phyloP scores from a whole-genome alignment of 352 stramenopile genomes.

The Pythium dissotocum region DNA sequence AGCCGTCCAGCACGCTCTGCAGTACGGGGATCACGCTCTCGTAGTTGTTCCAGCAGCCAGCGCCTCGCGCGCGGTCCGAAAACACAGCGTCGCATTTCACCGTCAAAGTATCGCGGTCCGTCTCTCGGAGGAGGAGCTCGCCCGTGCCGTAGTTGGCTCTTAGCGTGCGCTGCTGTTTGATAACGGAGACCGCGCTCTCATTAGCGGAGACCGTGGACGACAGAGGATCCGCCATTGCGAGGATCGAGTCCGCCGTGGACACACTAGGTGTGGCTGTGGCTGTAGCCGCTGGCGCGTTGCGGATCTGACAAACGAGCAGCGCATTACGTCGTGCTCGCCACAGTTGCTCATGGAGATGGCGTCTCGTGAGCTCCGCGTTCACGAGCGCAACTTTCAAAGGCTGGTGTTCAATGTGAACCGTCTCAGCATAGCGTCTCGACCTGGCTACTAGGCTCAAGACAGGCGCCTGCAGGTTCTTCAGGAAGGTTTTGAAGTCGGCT shows the following conservation, averaged over 20 bases:
- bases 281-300: conserved; percentile 26
- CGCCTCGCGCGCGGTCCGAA: conserved; percentile 57
- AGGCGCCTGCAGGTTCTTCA: conserved; percentile 47
- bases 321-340: conserved; percentile 59
- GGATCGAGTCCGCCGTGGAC: conserved; percentile 17
- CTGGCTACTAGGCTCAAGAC: conserved; percentile 50
- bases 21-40: conserved; percentile 63
- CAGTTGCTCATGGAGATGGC: conserved; percentile 73
- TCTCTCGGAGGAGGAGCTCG: conserved; percentile 51
- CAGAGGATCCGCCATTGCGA: background rate
- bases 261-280: background rate
- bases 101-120: conserved; percentile 36
- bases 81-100: conserved; percentile 63
- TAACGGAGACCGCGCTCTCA: background rate
- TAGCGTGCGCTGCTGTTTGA: conserved; percentile 28
- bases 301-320: conserved; percentile 64
- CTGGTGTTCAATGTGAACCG: conserved; percentile 54
- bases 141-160: conserved; percentile 59
- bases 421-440: conserved; percentile 47
- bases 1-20: conserved; percentile 66
- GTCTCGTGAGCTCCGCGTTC: conserved; percentile 43
- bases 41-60: conserved; percentile 41
- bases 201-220: background rate
- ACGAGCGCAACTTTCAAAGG: conserved; percentile 48
- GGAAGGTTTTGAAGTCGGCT: conserved; percentile 48